Evolutionary conservation across 2,329 filamentous ascomycete species (phyloP).

Genomic region (Botrytis hyacinthi): DNA sequence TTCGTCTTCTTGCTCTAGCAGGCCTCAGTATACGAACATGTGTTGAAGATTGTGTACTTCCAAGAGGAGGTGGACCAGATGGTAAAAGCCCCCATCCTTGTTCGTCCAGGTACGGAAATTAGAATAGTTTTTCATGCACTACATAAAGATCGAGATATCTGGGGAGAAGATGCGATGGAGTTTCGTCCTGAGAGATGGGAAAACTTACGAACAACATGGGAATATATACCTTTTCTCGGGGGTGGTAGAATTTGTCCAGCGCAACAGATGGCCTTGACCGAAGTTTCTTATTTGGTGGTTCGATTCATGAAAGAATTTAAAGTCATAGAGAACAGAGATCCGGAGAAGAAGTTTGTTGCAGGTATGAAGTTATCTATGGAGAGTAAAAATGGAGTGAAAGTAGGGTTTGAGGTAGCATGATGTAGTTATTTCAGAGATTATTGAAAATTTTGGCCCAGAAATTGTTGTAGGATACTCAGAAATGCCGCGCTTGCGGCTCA

Average conservation of each 20-base stretch:
- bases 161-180: slow-evolving; percentile 40
- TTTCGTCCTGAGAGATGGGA: slow-evolving; percentile 45
- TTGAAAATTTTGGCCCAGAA: neutral
- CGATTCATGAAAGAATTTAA: slow-evolving; percentile 8
- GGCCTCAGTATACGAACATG: neutral
- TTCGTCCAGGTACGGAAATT: slow-evolving; percentile 28
- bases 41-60: slow-evolving; percentile 22
- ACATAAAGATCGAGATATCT: slow-evolving; percentile 41
- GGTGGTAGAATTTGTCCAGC: slow-evolving; percentile 4
- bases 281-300: slow-evolving; percentile 7
- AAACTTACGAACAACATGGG: slow-evolving; percentile 35
- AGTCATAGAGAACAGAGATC: slow-evolving; percentile 4
- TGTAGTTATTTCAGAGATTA: neutral
- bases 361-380: neutral
- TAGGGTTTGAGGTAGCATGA: neutral
- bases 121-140: slow-evolving; percentile 34
- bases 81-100: slow-evolving; percentile 31
- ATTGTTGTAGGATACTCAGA: too few relatives aligned
- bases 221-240: slow-evolving; percentile 4
- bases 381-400: neutral
- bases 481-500: too few relatives aligned
- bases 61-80: slow-evolving; percentile 34
- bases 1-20: neutral
- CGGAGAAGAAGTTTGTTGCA: neutral
- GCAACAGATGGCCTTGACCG: neutral